Evolutionary conservation across 192 early-diverging fungal genomes (phyloP).

Genomic region (Phlyctochytrium planicorne): DNA sequence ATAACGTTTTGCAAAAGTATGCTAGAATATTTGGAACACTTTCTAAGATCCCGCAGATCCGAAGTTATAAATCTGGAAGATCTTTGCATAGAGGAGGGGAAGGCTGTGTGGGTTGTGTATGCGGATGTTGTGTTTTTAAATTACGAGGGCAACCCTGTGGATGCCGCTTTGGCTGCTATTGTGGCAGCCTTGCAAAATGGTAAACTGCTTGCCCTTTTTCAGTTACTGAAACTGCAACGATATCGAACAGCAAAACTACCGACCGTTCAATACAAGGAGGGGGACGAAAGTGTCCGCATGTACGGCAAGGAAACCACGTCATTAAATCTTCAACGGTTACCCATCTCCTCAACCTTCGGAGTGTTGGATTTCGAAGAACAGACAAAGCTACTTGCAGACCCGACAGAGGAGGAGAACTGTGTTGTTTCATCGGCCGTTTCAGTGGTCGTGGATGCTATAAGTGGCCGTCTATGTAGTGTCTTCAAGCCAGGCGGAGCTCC

Average conservation of each 20-base stretch:
- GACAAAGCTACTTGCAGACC: neutral
- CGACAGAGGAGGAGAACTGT: neutral
- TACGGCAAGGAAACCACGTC: constrained; percentile 45
- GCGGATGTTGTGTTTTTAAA: constrained; percentile 88
- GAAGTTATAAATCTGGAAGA: constrained; percentile 61
- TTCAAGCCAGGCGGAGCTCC: neutral
- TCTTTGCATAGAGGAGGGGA: constrained; percentile 77
- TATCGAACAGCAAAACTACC: no score
- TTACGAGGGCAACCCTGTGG: constrained; percentile 87
- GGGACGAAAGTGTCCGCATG: constrained; percentile 64
- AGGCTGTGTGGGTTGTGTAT: constrained; percentile 83
- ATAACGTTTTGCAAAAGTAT: constrained; percentile 61
- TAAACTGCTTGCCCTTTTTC: constrained; percentile 18
- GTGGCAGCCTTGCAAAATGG: constrained; percentile 74
- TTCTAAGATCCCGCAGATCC: constrained; percentile 6
- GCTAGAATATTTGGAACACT: neutral
- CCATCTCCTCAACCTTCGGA: constrained; percentile 63
- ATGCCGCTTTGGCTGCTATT: constrained; percentile 79
- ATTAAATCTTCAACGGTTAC: constrained; percentile 49
- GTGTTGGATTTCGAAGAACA: constrained; percentile 47
- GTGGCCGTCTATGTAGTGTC: neutral
- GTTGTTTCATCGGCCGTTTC: neutral
- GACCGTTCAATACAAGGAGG: constrained; percentile 55
- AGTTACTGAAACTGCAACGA: no score
- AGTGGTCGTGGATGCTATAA: neutral